Evolutionary conservation across 2,329 filamentous ascomycete species (phyloP).

Genomic region (Aspergillus ochraceoroseus): DNA sequence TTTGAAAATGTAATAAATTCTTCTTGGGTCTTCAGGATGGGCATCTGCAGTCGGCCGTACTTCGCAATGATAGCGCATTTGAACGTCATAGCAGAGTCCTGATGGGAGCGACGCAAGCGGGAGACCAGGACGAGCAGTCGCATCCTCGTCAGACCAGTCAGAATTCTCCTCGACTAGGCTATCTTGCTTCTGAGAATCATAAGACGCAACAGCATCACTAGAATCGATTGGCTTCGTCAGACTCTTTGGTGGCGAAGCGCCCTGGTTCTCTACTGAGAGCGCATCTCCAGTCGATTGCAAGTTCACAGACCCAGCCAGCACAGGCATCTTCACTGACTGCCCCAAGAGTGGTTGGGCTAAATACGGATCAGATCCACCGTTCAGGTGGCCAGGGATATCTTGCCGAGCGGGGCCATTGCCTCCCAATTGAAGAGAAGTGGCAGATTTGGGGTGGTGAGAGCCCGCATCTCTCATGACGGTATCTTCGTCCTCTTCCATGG

Average conservation of each 20-base stretch:
- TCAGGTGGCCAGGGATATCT: constrained; percentile 18
- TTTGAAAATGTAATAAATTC: constrained; percentile 90
- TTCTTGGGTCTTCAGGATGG: constrained; percentile 88
- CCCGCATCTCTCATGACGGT: constrained; percentile 37
- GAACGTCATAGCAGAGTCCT: constrained; percentile 81
- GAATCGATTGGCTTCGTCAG: constrained; percentile 27
- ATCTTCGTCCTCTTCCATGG: constrained; percentile 39
- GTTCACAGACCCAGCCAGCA: constrained; percentile 13
- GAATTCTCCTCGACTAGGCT: constrained; percentile 39
- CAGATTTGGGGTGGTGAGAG: constrained; percentile 19
- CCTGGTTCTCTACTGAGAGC: constrained; percentile 7
- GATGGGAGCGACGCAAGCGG: constrained; percentile 56
- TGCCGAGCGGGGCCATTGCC: constrained; percentile 18
- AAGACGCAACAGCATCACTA: constrained; percentile 20
- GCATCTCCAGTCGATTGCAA: constrained; percentile 7
- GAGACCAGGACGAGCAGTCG: constrained; percentile 39
- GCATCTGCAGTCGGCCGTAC: constrained; percentile 64
- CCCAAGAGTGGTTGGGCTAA: constrained; percentile 25
- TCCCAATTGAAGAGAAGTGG: constrained; percentile 17
- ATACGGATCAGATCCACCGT: constrained; percentile 20
- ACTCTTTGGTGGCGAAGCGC: constrained; percentile 21
- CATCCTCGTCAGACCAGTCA: constrained; percentile 40
- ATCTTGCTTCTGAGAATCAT: constrained; percentile 27
- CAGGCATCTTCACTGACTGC: constrained; percentile 21
- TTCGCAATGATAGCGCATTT: constrained; percentile 95